Conservation (phyloP, 768 basidiomycete genomes). For the Termitomyces sp. region DNA sequence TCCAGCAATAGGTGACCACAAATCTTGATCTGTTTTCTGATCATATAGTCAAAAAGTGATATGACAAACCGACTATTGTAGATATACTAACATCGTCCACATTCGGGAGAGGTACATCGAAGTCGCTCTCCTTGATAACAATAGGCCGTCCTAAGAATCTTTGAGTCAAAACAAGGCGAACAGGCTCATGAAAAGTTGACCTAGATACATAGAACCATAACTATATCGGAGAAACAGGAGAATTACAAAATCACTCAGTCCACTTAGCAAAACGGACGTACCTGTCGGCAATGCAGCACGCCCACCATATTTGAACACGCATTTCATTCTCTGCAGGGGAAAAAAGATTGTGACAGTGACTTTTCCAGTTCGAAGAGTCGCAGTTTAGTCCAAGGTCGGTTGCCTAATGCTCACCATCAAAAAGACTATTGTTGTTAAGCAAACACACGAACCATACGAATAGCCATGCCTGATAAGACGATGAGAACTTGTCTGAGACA, state of each 20-base stretch:
- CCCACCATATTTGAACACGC: constrained; percentile 78
- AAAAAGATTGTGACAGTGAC: constrained; percentile 55
- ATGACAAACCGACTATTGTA: not conserved
- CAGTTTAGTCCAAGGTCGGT: constrained; percentile 79
- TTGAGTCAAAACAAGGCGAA: constrained; percentile 8
- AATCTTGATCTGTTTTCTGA: constrained; percentile 54
- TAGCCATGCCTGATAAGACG: constrained; percentile 49
- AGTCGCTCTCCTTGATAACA: constrained; percentile 63
- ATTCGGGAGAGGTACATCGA: constrained; percentile 58
- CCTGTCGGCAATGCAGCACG: constrained; percentile 67
- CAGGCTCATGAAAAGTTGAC: constrained; percentile 23
- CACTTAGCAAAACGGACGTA: constrained; percentile 21
- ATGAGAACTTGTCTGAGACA: not conserved
- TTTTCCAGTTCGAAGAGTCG: constrained; percentile 69
- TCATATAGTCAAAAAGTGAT: constrained; percentile 1
- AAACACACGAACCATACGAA: constrained; percentile 53
- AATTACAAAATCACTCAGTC: not conserved
- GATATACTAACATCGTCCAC: constrained; percentile 39
- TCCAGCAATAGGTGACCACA: constrained; percentile 44
- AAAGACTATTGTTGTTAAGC: not conserved
- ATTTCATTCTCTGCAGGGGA: constrained; percentile 61
- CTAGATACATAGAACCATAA: constrained; percentile 72
- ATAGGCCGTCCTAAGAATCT: constrained; percentile 50
- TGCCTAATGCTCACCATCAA: constrained; percentile 32
- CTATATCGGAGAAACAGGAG: constrained; percentile 23